Conservation (phyloP, 1,139 yeast species). For the Taphrina confusa region DNA sequence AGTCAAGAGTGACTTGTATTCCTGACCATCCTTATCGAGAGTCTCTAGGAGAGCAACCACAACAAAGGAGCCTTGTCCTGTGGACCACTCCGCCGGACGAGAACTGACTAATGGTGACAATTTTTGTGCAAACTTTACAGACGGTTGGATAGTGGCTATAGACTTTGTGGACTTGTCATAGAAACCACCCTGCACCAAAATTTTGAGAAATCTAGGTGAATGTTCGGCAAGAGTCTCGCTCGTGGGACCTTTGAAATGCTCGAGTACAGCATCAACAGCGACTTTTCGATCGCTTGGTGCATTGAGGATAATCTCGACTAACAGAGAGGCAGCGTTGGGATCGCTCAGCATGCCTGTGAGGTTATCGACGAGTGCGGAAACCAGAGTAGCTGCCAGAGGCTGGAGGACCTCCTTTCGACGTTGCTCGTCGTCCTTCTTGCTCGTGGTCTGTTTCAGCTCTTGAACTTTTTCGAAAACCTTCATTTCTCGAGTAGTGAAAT, state of each 20-base stretch:
- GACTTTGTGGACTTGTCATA: constrained; percentile 64
- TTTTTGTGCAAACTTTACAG: constrained; percentile 63
- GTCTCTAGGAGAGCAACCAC: constrained; percentile 56
- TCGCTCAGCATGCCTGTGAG: constrained; percentile 59
- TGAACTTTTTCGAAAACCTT: constrained; percentile 63
- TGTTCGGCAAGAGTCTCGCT: constrained; percentile 55
- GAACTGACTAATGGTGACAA: constrained; percentile 53
- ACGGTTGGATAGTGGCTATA: constrained; percentile 56
- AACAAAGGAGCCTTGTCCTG: constrained; percentile 76
- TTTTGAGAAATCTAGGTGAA: constrained; percentile 72
- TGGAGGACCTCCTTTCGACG: constrained; percentile 71
- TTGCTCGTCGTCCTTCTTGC: constrained; percentile 80
- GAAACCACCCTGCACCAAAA: constrained; percentile 71
- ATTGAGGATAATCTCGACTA: constrained; percentile 69
- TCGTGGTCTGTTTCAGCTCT: constrained; percentile 63
- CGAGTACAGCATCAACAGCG: constrained; percentile 59
- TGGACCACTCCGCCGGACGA: constrained; percentile 66
- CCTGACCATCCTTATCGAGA: constrained; percentile 48
- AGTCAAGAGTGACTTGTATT: constrained; percentile 40
- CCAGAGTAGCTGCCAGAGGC: constrained; percentile 66
- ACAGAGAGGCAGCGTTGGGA: constrained; percentile 79
- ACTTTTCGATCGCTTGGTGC: constrained; percentile 53
- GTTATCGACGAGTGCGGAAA: constrained; percentile 56
- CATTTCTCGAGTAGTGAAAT: constrained; percentile 70
- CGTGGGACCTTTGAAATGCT: constrained; percentile 64